Evolutionary conservation across 176 grass and related monocot species (phyloP).

Genomic region (Ensete ventricosum): DNA sequence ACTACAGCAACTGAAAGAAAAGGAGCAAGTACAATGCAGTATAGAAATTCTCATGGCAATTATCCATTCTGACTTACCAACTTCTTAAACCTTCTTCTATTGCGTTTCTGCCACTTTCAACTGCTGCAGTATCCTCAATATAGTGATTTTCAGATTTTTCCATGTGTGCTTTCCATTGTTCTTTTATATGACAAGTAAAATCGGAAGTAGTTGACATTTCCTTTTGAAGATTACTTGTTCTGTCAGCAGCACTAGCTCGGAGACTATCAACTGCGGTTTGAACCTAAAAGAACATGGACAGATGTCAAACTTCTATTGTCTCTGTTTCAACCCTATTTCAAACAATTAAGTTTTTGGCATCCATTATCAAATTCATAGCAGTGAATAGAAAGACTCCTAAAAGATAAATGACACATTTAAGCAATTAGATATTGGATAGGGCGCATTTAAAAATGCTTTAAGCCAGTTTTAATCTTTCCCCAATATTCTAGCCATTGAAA

Average conservation of each 20-base stretch:
- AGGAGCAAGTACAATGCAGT: not conserved
- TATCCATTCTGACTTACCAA: slow-evolving; percentile 26
- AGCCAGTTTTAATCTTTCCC: too few relatives aligned
- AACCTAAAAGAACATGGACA: slow-evolving; percentile 29
- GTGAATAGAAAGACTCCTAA: too few relatives aligned
- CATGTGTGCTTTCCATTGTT: slow-evolving; percentile 57
- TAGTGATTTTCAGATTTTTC: slow-evolving; percentile 47
- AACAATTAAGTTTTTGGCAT: too few relatives aligned
- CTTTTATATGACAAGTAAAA: slow-evolving; percentile 47
- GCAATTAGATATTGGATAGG: not conserved
- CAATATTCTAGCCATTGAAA: too few relatives aligned
- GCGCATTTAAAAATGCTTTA: too few relatives aligned
- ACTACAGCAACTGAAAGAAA: not conserved
- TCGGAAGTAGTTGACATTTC: slow-evolving; percentile 46
- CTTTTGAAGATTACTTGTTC: slow-evolving; percentile 34
- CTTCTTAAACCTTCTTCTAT: slow-evolving; percentile 33
- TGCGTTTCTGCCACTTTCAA: slow-evolving; percentile 37
- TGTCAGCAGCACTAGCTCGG: slow-evolving; percentile 28
- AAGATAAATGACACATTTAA: not conserved
- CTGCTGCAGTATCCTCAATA: slow-evolving; percentile 29
- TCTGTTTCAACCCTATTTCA: not conserved
- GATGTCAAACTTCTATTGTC: not conserved
- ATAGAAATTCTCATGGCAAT: not conserved
- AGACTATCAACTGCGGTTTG: slow-evolving; percentile 46
- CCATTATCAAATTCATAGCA: too few relatives aligned